Evolutionary conservation across 148 eudicot species (phyloP).

Genomic region (Cornus controversa): DNA sequence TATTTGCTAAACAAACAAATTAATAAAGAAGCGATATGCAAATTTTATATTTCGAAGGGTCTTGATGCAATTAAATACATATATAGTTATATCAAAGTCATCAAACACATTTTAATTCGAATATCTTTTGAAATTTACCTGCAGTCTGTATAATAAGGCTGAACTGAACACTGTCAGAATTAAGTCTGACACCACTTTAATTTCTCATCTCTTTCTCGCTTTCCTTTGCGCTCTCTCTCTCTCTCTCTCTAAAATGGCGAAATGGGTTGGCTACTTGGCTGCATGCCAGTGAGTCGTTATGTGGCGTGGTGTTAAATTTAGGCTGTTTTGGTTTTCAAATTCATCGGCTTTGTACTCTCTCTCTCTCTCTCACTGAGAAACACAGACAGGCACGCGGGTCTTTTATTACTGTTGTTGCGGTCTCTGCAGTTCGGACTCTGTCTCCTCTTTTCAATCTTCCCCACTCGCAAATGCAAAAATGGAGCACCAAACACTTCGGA

Average conservation of each 20-base stretch:
- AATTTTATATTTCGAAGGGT: too few relatives aligned
- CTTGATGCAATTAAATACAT: too few relatives aligned
- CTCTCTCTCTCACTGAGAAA: not conserved
- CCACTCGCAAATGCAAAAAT: not conserved
- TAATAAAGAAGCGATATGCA: too few relatives aligned
- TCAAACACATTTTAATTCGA: too few relatives aligned
- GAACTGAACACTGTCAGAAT: not conserved
- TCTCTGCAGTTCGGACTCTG: not conserved
- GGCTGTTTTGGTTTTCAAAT: not conserved
- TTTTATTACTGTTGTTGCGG: too few relatives aligned
- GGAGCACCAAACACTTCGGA: not conserved
- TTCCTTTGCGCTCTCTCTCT: not conserved
- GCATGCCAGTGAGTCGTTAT: conserved; percentile 1
- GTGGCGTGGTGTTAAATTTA: not conserved
- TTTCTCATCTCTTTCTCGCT: not conserved
- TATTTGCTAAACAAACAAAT: too few relatives aligned
- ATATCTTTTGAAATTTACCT: not conserved
- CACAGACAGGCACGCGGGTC: too few relatives aligned
- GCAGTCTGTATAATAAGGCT: not conserved
- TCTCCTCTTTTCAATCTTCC: not conserved
- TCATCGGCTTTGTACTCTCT: not conserved
- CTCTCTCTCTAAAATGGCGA: not conserved
- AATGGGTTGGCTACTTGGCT: not conserved
- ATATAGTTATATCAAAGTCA: too few relatives aligned
- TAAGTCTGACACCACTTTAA: not conserved